phyloP scores from a whole-genome alignment of 2,329 filamentous ascomycete species.

The Acarospora socialis region DNA sequence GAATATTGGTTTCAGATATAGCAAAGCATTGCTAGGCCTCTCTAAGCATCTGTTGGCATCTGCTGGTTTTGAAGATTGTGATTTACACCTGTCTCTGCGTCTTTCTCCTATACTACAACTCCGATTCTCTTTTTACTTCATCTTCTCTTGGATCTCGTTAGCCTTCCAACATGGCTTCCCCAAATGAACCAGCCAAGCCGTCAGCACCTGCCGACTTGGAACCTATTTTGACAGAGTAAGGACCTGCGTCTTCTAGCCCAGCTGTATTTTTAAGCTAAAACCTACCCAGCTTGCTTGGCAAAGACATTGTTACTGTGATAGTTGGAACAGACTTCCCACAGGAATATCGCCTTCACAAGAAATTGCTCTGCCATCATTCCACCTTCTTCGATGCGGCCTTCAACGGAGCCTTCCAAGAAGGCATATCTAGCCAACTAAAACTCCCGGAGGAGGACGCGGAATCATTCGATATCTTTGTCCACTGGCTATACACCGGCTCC shows the following conservation, averaged over 20 bases:
- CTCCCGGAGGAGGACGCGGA: constrained; percentile 7
- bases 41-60: not conserved
- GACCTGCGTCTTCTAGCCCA: not conserved
- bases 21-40: constrained; percentile 2
- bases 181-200: not conserved
- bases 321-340: not conserved
- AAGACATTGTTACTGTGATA: constrained; percentile 1
- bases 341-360: constrained; percentile 3
- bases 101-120: no score
- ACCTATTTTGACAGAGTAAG: not conserved
- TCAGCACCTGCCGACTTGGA: not conserved
- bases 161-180: no score
- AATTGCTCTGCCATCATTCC: constrained; percentile 6
- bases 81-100: no score
- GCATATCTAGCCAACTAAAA: not conserved
- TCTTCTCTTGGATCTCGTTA: no score
- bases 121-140: no score
- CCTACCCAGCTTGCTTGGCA: constrained; percentile 1
- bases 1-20: constrained; percentile 1
- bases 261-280: not conserved
- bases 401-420: constrained; percentile 1
- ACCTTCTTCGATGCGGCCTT: constrained; percentile 8
- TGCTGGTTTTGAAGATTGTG: not conserved
- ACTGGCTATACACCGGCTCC: constrained; percentile 12
- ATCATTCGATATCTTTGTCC: constrained; percentile 8